These are phyloP conservation scores for Elasticomyces elasticus DNA, from an alignment of 495 filamentous ascomycete species.

Conservation along the genomic window DNA sequence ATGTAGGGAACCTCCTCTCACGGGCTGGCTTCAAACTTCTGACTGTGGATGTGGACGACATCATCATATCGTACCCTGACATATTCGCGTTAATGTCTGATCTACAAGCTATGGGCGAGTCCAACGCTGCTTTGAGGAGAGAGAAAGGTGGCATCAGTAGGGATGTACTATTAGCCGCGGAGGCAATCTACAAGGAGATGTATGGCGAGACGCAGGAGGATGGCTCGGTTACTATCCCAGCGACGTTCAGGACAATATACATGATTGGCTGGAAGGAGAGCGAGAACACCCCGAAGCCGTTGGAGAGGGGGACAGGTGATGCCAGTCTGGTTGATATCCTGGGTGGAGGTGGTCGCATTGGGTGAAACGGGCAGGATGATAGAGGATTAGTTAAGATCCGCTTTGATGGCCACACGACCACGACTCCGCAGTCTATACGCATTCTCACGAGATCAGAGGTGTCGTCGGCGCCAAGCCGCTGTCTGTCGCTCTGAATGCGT, in stretches of 20 bases:
- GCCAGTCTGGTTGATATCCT: slow-evolving; percentile 23
- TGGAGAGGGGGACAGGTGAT: slow-evolving; percentile 56
- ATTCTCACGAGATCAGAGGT: too few species aligned
- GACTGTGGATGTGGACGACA: slow-evolving; percentile 95
- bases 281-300: slow-evolving; percentile 62
- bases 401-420: too few species aligned
- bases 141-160: slow-evolving; percentile 49
- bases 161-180: slow-evolving; percentile 79
- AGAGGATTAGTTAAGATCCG: neutral
- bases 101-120: slow-evolving; percentile 62
- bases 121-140: slow-evolving; percentile 21
- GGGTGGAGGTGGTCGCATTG: slow-evolving; percentile 20
- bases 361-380: slow-evolving; percentile 1
- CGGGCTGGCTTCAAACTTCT: slow-evolving; percentile 88
- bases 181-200: slow-evolving; percentile 78
- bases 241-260: slow-evolving; percentile 86
- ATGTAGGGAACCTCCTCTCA: slow-evolving; percentile 78
- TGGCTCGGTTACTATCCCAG: slow-evolving; percentile 53
- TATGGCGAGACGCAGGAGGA: slow-evolving; percentile 64
- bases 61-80: slow-evolving; percentile 91
- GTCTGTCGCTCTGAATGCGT: too few species aligned
- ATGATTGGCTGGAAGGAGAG: slow-evolving; percentile 99
- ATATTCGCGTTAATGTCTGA: slow-evolving; percentile 86
- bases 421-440: too few species aligned
- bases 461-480: too few species aligned